phyloP scores from a whole-genome alignment of 805 yeast species.

The Sporopachydermia quercuum region DNA sequence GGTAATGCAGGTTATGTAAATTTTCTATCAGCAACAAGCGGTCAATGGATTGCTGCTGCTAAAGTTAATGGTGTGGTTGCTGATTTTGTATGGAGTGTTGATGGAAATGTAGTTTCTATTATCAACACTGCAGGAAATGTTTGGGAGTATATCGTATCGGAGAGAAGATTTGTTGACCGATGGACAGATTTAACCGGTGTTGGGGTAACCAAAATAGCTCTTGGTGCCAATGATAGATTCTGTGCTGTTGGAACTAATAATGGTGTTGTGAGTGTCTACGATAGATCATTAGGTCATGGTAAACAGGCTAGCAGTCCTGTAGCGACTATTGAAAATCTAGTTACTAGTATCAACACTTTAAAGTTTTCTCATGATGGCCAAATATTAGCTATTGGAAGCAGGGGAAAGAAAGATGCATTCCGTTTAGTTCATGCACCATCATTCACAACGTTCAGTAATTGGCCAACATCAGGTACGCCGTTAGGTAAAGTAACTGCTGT shows the following conservation, averaged over 20 bases:
- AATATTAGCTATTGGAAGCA: constrained; percentile 68
- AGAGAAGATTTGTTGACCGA: constrained; percentile 36
- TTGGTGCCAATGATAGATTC: constrained; percentile 68
- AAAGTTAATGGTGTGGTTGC: constrained; percentile 78
- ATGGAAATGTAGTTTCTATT: constrained; percentile 33
- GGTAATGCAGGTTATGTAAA: constrained; percentile 92
- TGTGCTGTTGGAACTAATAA: constrained; percentile 78
- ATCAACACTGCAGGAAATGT: constrained; percentile 74
- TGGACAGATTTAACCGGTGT: constrained; percentile 85
- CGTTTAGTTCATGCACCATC: constrained; percentile 78
- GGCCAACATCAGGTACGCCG: constrained; percentile 98
- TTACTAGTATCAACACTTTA: constrained; percentile 63
- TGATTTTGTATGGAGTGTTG: constrained; percentile 57
- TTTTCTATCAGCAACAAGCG: constrained; percentile 55
- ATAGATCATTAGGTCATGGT: constrained; percentile 25
- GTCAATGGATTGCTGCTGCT: constrained; percentile 79
- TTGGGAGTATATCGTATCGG: constrained; percentile 63
- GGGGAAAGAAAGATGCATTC: constrained; percentile 75
- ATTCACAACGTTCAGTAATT: constrained; percentile 74
- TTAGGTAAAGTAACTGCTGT: constrained; percentile 82
- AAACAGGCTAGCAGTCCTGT: constrained; percentile 33
- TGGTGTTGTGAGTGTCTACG: constrained; percentile 85
- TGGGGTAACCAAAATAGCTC: constrained; percentile 62
- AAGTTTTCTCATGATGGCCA: constrained; percentile 82
- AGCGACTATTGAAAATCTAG: constrained; percentile 59